Base-by-base conservation (phyloP, 1,284 basidiomycete genomes). In the Vanrija sp. region DNA sequence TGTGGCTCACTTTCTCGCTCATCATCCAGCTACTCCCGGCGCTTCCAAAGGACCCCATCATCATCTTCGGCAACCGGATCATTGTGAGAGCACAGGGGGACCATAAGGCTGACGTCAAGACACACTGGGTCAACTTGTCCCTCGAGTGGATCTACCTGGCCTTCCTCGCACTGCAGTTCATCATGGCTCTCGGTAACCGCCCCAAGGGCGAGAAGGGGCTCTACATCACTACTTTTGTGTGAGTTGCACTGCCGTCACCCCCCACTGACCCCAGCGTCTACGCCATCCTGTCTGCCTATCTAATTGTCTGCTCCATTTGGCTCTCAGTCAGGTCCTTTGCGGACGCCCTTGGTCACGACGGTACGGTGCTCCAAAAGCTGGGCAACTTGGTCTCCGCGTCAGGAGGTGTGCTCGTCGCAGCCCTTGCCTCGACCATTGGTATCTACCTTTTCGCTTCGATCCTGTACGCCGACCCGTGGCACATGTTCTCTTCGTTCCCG, bases 1-100 rank as follows among this genome's bases (percentile, higher is more conserved):
- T 96, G 38, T 97, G 91, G 91, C 80, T 97, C 54, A 96, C 94
- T 10, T 97, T 97, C 81, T 87, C 86, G 56, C 95, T 97, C 78
- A 92, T 97, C 74, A 92, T 97, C 81, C 86, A 92, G 65, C 83
- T 96, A 40, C 79, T 95, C 16, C 90, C 91, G 1, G 68, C 73
- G 3, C 6, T 28, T 10, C 28, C 28, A 28, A 25, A 60, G 65
- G 0, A 54, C 62, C 28, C 55, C 67, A 82, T 90, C 64, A 76
- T 83, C 50, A 79, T 90, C 50, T 93, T 92, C 61, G 88, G 87
- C 39, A 90, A 83, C 23, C 75, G 61, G 0, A 75, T 68, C 16
- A 67, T 89, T 23, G 88, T 90, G 69, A 58, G 61, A 5, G 34
- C 34, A 34, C 12, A 15, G 34, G 34, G 7, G 34, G 34, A 29